Percentiles rank a stretch among this genome's conserved stretches.
Conservation (phyloP, 352 stramenopile genomes). For the Globisporangium alternatum region DNA sequence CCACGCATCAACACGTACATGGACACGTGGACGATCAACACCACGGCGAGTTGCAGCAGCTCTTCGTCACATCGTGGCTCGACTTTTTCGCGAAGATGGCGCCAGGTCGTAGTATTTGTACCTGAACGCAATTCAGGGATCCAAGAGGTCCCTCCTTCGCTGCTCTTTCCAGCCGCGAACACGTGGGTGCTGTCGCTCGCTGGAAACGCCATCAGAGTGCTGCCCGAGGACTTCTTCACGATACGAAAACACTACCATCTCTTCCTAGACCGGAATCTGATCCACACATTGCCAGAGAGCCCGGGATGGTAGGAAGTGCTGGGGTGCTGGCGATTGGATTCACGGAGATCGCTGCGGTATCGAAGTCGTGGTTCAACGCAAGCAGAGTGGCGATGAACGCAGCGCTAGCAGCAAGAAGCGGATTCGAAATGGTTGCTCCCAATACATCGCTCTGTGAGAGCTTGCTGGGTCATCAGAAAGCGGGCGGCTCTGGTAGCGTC, state of each 20-base stretch:
- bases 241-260: background rate
- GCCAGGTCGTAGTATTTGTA: background rate
- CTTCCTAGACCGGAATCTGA: slow-evolving; percentile 2
- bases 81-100: background rate
- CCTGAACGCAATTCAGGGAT: background rate
- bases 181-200: background rate
- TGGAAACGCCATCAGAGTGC: background rate
- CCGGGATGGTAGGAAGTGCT: background rate
- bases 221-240: background rate
- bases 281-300: background rate
- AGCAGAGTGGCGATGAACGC: background rate
- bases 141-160: background rate
- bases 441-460: background rate
- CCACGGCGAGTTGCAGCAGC: background rate
- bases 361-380: background rate
- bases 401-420: background rate
- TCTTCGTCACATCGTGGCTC: background rate
- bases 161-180: background rate
- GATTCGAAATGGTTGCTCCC: background rate
- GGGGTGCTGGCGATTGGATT: background rate
- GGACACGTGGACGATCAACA: background rate
- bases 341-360: background rate
- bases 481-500: background rate
- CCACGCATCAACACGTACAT: background rate
- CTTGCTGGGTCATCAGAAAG: background rate